Evolutionary conservation across 768 basidiomycete species (phyloP).

Genomic region (Lentinus tigrinus): DNA sequence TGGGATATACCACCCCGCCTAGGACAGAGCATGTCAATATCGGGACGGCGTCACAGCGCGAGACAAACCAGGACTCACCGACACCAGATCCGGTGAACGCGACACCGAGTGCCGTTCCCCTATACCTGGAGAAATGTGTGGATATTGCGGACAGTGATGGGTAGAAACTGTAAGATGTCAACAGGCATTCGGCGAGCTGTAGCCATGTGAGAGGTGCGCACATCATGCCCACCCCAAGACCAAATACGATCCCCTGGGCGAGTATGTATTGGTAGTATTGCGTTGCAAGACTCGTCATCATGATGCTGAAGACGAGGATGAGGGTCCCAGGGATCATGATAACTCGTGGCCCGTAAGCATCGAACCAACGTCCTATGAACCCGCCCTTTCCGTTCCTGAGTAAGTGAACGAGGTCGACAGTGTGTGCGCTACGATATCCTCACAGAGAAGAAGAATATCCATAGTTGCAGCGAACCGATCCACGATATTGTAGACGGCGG

Average conservation of each 20-base stretch:
- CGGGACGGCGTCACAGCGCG: background rate
- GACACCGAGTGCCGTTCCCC: slow-evolving; percentile 71
- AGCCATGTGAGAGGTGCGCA: slow-evolving; percentile 32
- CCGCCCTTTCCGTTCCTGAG: slow-evolving; percentile 47
- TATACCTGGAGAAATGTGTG: slow-evolving; percentile 60
- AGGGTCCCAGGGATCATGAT: slow-evolving; percentile 53
- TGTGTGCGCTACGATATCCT: slow-evolving; percentile 17
- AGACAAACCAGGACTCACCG: slow-evolving; percentile 36
- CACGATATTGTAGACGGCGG: slow-evolving; percentile 62
- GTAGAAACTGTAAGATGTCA: slow-evolving; percentile 50
- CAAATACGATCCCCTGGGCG: slow-evolving; percentile 62
- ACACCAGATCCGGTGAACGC: slow-evolving; percentile 63
- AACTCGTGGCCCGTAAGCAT: slow-evolving; percentile 54
- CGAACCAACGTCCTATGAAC: slow-evolving; percentile 59
- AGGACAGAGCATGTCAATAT: background rate
- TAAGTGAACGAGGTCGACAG: background rate
- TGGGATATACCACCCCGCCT: slow-evolving; percentile 69
- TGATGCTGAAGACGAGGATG: slow-evolving; percentile 47
- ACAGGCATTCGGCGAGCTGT: background rate
- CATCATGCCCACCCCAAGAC: slow-evolving; percentile 62
- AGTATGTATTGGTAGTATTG: slow-evolving; percentile 61
- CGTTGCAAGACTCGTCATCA: slow-evolving; percentile 57
- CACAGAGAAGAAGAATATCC: slow-evolving; percentile 70
- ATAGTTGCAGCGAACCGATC: slow-evolving; percentile 68
- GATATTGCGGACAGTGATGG: slow-evolving; percentile 65